These are phyloP conservation scores for Colletotrichum kahawae DNA, from an alignment of 2,329 filamentous ascomycete species.

Conservation along the genomic window DNA sequence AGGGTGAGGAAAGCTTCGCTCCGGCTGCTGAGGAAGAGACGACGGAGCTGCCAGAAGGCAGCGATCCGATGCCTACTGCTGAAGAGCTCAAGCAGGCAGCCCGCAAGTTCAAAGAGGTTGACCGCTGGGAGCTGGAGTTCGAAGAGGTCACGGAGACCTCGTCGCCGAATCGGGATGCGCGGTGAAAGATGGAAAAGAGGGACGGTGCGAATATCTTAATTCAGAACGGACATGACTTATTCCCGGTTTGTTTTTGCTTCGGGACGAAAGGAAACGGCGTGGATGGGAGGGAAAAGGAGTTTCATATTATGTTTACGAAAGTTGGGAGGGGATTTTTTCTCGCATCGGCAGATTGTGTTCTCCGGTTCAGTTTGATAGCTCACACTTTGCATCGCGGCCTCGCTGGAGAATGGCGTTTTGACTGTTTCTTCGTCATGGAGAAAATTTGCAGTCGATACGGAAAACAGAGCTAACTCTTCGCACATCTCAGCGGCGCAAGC, in stretches of 20 bases:
- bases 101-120: slow-evolving; percentile 72
- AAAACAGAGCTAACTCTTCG: background rate
- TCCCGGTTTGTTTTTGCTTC: background rate
- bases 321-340: background rate
- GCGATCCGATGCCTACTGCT: slow-evolving; percentile 38
- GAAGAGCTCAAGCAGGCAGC: slow-evolving; percentile 63
- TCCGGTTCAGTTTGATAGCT: background rate
- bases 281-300: background rate
- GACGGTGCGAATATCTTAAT: background rate
- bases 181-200: slow-evolving; percentile 39
- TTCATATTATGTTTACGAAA: background rate
- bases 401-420: background rate
- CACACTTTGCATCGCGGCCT: background rate
- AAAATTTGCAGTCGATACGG: background rate
- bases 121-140: slow-evolving; percentile 71
- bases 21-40: slow-evolving; percentile 52
- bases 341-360: background rate
- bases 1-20: slow-evolving; percentile 36
- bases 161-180: slow-evolving; percentile 53
- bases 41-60: slow-evolving; percentile 30
- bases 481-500: background rate
- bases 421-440: background rate
- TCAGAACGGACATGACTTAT: background rate
- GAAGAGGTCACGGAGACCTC: slow-evolving; percentile 65
- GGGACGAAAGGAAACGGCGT: background rate